Base-by-base conservation (phyloP, 1,139 yeast species). In the Lodderomyces elongisporus region DNA sequence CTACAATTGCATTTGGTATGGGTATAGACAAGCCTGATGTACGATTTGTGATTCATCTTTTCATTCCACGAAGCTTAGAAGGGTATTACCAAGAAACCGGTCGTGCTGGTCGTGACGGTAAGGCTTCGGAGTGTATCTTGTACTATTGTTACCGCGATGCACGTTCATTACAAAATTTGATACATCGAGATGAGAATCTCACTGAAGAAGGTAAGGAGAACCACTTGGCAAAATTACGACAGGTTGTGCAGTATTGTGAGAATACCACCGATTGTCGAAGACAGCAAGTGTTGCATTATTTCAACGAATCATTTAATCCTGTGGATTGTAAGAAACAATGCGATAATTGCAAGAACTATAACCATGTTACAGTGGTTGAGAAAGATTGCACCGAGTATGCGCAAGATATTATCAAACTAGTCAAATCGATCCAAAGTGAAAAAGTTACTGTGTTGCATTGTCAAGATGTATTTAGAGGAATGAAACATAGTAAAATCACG, bases 41-140 rank as follows among this genome's bases (percentile, higher is more conserved):
- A 6, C 62, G 98, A 34, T 89, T 74, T 64, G 97, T 91, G 3
- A 78, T 85, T 32, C 98, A 91, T 58, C 68, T 82, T 40, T 84
- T 89, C n/a, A 64, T 91, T 25, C 97, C 98, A 0, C 65, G 96
- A 49, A 85, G 88, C 32, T 62, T 91, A 40, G 98, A 91, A 60
- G 97, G 97, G 0, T 91, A 91, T 53, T 91, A 91, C 49, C 98
- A 91, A 59, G 98, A 91, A 55, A 88, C 97, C 1, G 98, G 98
- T n/a, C 78, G 98, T 58, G 98, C 97, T 2, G 98, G 98, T 4
- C 75, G 98, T 60, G 98, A 91, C 62, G 96, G 97, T 0, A 62
- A 74, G 4, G 73, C 63, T 30, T 81, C 95, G 2, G 81, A 80
- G 41, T 91, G 97, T 59, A 73, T 85, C 13, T 71, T 91, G 72